These are phyloP conservation scores for Astragalus glycyphyllos DNA, from an alignment of 306 rosid genomes.

Conservation along the genomic window DNA sequence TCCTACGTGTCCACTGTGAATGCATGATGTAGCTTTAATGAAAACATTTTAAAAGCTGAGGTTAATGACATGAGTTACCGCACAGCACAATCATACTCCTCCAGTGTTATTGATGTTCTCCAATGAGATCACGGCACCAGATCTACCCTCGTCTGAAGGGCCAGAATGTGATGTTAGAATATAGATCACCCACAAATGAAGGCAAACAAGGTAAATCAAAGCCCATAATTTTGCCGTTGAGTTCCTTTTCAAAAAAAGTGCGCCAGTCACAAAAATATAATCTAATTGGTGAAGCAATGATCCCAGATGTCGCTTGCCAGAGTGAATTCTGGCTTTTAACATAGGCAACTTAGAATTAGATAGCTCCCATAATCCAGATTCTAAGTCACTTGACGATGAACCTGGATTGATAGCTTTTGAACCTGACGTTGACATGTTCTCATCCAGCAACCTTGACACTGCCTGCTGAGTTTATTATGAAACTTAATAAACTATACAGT, in stretches of 20 bases:
- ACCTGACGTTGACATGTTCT: constrained; percentile 56
- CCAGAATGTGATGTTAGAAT: constrained; percentile 75
- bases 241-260: constrained; percentile 77
- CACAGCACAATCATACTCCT: constrained; percentile 47
- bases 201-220: constrained; percentile 78
- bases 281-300: constrained; percentile 81
- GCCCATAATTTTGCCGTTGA: constrained; percentile 78
- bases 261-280: constrained; percentile 73
- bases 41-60: constrained; percentile 53
- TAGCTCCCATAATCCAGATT: constrained; percentile 71
- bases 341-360: constrained; percentile 73
- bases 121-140: constrained; percentile 86
- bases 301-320: constrained; percentile 80
- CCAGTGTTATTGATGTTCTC: constrained; percentile 83
- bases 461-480: constrained; percentile 56
- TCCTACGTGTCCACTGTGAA: constrained; percentile 30
- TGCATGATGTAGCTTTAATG: constrained; percentile 5
- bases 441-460: constrained; percentile 78
- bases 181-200: constrained; percentile 93
- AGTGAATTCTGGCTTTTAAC: constrained; percentile 68
- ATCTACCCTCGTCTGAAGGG: constrained; percentile 64
- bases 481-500: constrained; percentile 21
- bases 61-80: constrained; percentile 28
- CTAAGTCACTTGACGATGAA: constrained; percentile 70
- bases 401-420: constrained; percentile 44